These are phyloP conservation scores for Gossypium ekmanianum DNA, from an alignment of 345 rosid genomes.

Conservation along the genomic window DNA sequence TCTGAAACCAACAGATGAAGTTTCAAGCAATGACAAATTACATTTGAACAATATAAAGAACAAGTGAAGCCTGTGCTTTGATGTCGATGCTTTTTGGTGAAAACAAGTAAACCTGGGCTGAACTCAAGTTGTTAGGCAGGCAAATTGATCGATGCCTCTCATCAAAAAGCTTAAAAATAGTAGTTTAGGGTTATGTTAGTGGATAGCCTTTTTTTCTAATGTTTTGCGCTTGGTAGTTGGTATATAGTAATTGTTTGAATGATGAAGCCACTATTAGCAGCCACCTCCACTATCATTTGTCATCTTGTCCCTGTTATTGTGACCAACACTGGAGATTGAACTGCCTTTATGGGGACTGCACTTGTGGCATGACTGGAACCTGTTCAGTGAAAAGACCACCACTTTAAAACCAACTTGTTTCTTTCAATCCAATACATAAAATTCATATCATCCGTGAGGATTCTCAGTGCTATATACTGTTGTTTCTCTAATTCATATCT, in stretches of 20 bases:
- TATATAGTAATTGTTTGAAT: conserved; percentile 26
- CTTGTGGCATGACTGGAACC: background rate
- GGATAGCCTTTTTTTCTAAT: conserved; percentile 33
- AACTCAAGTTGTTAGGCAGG: conserved; percentile 16
- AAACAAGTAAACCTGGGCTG: conserved; percentile 12
- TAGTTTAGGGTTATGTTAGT: conserved; percentile 18
- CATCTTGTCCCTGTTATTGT: conserved; percentile 39
- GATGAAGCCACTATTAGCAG: conserved; percentile 55
- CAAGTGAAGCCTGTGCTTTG: background rate
- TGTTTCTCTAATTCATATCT: conserved; percentile 5
- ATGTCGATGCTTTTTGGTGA: conserved; percentile 12
- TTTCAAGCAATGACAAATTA: background rate
- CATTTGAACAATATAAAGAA: background rate
- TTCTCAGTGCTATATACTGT: background rate
- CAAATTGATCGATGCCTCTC: conserved; percentile 12
- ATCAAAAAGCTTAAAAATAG: conserved; percentile 25
- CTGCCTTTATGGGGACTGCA: conserved; percentile 23
- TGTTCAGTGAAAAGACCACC: conserved; percentile 24
- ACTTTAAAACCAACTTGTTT: conserved; percentile 3
- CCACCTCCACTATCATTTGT: conserved; percentile 58
- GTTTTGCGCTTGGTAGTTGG: conserved; percentile 18
- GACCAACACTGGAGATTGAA: conserved; percentile 26
- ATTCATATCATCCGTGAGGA: background rate
- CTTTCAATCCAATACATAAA: too few relatives aligned
- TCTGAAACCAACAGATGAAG: background rate